A percentile compares a stretch with the other conserved stretches of the same genome.
Evolutionary conservation across 805 yeast species (phyloP).

Genomic region (Wickerhamiella parazyma): DNA sequence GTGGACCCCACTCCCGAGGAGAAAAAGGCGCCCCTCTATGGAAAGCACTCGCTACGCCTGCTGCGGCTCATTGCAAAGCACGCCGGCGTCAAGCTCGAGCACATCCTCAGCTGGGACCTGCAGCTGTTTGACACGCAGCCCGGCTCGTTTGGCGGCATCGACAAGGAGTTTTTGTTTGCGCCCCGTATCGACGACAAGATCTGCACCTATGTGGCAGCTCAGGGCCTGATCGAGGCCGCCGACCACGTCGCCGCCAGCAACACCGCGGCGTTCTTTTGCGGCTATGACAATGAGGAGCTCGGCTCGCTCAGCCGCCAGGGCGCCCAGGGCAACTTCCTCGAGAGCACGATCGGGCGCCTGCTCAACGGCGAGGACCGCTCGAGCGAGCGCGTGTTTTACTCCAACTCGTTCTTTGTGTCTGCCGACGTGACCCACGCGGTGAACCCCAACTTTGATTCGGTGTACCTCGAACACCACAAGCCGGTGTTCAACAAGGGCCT

Average conservation of each 20-base stretch:
- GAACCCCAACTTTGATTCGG: conserved; percentile 50
- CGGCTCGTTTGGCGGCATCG: conserved; percentile 65
- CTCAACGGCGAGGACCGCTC: conserved; percentile 23
- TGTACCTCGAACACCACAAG: conserved; percentile 63
- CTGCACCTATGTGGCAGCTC: conserved; percentile 61
- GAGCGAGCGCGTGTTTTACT: conserved; percentile 35
- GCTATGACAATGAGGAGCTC: conserved; percentile 74
- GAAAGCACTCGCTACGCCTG: conserved; percentile 52
- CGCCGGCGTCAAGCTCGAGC: conserved; percentile 44
- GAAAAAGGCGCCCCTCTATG: conserved; percentile 55
- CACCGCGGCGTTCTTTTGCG: conserved; percentile 38
- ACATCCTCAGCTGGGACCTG: conserved; percentile 57
- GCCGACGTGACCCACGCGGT: conserved; percentile 76
- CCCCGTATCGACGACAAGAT: conserved; percentile 80
- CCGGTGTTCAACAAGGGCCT: conserved; percentile 71
- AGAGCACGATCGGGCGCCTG: conserved; percentile 43
- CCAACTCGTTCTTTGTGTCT: conserved; percentile 66
- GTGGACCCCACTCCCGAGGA: conserved; percentile 39
- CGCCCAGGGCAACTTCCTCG: conserved; percentile 63
- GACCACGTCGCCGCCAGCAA: conserved; percentile 24
- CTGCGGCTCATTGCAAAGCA: conserved; percentile 55
- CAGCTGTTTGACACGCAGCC: conserved; percentile 73
- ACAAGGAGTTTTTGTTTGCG: conserved; percentile 61
- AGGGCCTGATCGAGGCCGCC: conserved; percentile 41
- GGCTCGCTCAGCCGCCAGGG: conserved; percentile 75